Evolutionary conservation across 768 basidiomycete genomes (phyloP).

Genomic region (Chalciporus chontae): DNA sequence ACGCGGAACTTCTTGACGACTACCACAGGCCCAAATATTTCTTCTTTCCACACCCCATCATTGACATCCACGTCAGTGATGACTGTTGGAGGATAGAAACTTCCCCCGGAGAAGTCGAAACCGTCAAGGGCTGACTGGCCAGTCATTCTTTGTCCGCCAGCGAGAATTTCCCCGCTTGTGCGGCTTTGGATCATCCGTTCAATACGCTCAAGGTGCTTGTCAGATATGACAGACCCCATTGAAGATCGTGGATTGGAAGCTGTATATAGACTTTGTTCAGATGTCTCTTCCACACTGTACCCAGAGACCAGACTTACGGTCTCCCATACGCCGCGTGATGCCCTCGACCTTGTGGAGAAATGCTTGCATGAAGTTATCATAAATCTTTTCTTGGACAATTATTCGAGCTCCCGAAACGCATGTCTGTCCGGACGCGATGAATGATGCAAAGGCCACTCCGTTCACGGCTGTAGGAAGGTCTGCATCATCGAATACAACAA

Average conservation of each 20-base stretch:
- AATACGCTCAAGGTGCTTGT: conserved; percentile 60
- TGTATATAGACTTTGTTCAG: conserved; percentile 23
- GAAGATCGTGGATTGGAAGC: conserved; percentile 66
- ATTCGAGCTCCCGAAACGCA: conserved; percentile 91
- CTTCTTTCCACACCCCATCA: conserved; percentile 76
- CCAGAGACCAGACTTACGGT: conserved; percentile 50
- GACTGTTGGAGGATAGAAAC: conserved; percentile 80
- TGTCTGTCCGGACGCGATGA: conserved; percentile 86
- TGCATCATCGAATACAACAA: conserved; percentile 77
- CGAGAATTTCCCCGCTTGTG: conserved; percentile 46
- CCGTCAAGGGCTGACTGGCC: conserved; percentile 64
- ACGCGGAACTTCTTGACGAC: conserved; percentile 56
- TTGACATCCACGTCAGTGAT: conserved; percentile 52
- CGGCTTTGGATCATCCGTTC: conserved; percentile 50
- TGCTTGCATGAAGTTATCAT: conserved; percentile 58
- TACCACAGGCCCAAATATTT: conserved; percentile 85
- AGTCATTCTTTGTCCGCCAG: conserved; percentile 65
- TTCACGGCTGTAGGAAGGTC: conserved; percentile 74
- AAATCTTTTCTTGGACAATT: conserved; percentile 66
- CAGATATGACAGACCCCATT: conserved; percentile 81
- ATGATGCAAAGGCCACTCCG: conserved; percentile 79
- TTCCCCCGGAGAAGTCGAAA: conserved; percentile 66
- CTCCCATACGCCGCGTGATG: conserved; percentile 69
- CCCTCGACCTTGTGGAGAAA: conserved; percentile 61
- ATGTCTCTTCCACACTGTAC: background rate